phyloP scores from a whole-genome alignment of 495 filamentous ascomycete species.

The Amniculicola lignicola region DNA sequence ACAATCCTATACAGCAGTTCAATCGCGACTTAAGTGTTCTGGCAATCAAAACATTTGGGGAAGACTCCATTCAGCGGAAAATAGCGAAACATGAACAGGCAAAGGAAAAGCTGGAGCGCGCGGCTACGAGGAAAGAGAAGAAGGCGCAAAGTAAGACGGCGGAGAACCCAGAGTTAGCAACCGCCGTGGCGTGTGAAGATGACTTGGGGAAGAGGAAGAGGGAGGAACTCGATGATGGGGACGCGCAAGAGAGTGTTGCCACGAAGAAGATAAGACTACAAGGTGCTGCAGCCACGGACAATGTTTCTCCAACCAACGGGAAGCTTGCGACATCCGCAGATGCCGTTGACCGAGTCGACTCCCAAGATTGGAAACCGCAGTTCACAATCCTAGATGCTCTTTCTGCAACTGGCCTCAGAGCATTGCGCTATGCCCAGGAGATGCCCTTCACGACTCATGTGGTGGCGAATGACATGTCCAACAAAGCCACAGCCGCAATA shows the following conservation, averaged over 20 bases:
- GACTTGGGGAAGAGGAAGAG: constrained; percentile 8
- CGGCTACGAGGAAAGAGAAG: constrained; percentile 15
- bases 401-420: constrained; percentile 89
- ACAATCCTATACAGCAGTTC: constrained; percentile 98
- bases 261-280: too few relatives aligned
- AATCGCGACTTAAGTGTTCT: constrained; percentile 93
- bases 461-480: constrained; percentile 84
- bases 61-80: constrained; percentile 54
- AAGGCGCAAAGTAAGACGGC: constrained; percentile 8
- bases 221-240: neutral
- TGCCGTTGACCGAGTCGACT: too few relatives aligned
- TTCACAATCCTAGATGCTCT: constrained; percentile 92
- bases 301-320: too few relatives aligned
- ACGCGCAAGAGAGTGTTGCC: too few relatives aligned
- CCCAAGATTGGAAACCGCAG: constrained; percentile 8
- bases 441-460: constrained; percentile 76
- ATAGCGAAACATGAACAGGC: constrained; percentile 41
- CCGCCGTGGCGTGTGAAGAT: neutral
- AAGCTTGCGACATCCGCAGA: too few relatives aligned
- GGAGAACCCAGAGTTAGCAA: neutral
- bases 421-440: constrained; percentile 87
- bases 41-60: constrained; percentile 78
- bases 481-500: constrained; percentile 74
- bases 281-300: too few relatives aligned
- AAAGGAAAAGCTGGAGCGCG: constrained; percentile 42